These are phyloP conservation scores for Infundibulicybe gibba DNA, from an alignment of 768 basidiomycete genomes.

Conservation along the genomic window DNA sequence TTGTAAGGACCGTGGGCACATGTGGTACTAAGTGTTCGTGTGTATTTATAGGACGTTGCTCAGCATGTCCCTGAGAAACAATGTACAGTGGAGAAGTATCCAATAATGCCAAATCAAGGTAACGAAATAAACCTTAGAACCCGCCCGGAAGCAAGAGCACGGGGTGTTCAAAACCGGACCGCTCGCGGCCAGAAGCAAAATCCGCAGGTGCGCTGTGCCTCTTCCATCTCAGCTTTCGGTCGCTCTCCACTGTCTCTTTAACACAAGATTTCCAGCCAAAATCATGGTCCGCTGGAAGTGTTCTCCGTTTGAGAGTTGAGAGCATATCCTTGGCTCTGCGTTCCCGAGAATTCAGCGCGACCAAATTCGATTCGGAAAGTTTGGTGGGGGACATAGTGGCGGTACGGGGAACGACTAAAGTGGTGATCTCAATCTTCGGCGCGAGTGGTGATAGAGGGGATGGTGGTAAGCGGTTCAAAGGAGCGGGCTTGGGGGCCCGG, in stretches of 20 bases:
- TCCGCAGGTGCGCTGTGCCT: constrained; percentile 66
- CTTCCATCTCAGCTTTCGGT: constrained; percentile 35
- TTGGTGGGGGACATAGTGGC: constrained; percentile 36
- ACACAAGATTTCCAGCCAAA: constrained; percentile 6
- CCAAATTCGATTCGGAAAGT: constrained; percentile 51
- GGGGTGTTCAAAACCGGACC: constrained; percentile 56
- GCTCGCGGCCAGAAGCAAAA: constrained; percentile 39
- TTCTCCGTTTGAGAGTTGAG: constrained; percentile 56
- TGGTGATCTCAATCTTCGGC: constrained; percentile 45
- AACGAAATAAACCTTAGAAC: constrained; percentile 36
- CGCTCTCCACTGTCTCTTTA: constrained; percentile 15
- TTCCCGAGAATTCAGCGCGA: constrained; percentile 49
- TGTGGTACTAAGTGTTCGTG: no score
- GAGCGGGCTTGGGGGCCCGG: constrained; percentile 23
- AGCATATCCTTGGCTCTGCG: constrained; percentile 64
- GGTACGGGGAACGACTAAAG: constrained; percentile 44
- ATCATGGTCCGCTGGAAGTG: constrained; percentile 32
- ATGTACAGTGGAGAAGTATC: constrained; percentile 19
- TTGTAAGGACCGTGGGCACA: no score
- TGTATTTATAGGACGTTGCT: no score
- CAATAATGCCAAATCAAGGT: not conserved
- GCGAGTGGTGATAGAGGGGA: constrained; percentile 33
- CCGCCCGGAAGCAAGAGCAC: constrained; percentile 55
- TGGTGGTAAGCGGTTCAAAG: constrained; percentile 21
- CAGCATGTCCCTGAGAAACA: no score